Base-by-base conservation (phyloP, 2,329 filamentous ascomycete genomes). In the Myriosclerotinia scirpicola region DNA sequence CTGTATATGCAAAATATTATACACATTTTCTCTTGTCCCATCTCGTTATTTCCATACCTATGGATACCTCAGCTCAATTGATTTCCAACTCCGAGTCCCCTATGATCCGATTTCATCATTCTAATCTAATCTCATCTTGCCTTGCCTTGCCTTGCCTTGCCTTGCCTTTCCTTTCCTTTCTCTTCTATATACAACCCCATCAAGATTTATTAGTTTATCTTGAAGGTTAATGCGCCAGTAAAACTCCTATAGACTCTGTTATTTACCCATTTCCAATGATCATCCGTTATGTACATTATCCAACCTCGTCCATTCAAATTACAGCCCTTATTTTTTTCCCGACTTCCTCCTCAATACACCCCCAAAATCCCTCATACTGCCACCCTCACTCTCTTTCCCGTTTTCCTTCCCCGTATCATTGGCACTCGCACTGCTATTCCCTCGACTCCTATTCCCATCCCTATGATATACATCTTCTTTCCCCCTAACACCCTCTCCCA, bases 391-490 rank as follows among this genome's bases (percentile, higher is more conserved):
- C 9, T n/a, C 17, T 36, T 54, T 54, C 20, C 30, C 30, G 12
- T 46, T 60, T 2, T 60, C 56, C 34, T 60, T 60, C 30, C 42
- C 44, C 3, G 30, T 38, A 60, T 60, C 58, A 17, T 36, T 50
- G 12, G 30, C 30, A 26, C 58, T 60, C 34, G 44, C 20, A 15
- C 34, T 38, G 50, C 44, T 38, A 9, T 50, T 30, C 4, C 34
- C 44, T 36, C 30, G 22, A 26, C 58, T 60, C 34, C 12, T 50
- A 36, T 14, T 30, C n/a, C 30, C 30, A 26, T 60, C 58, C 50
- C 58, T 60, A 17, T 38, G 15, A 60, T 60, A 60, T 4, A 60
- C 58, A 17, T 60, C 58, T 26, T 60, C 58, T 60, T 50, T 60
- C 26, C 44, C 46, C 14, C 58, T 60, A 20, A n/a, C 15, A 36